Percentiles rank a stretch among this genome's conserved stretches.
Conservation (phyloP, 306 rosid species). For the Ochetophila trinervis region DNA sequence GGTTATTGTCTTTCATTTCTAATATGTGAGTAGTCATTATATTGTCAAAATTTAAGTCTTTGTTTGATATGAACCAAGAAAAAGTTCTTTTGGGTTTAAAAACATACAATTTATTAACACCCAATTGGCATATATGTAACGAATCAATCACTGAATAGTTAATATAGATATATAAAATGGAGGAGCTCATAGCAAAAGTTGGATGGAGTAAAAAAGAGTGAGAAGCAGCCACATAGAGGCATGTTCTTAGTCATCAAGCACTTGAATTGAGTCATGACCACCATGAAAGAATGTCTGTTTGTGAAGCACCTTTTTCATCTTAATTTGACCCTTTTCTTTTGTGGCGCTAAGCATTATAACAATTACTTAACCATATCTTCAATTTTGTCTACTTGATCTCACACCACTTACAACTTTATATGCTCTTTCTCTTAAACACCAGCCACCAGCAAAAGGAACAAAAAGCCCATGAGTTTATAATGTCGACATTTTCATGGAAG, state of each 20-base stretch:
- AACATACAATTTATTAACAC: too few species aligned
- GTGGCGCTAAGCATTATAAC: too few species aligned
- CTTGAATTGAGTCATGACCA: slow-evolving; percentile 1
- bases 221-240: background rate
- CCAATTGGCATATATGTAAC: too few species aligned
- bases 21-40: too few species aligned
- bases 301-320: too few species aligned
- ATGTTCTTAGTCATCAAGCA: slow-evolving; percentile 22
- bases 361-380: too few species aligned
- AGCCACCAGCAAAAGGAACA: background rate
- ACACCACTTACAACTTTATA: background rate
- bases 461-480: slow-evolving; percentile 3
- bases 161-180: background rate
- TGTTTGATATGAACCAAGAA: too few species aligned
- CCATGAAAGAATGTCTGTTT: background rate
- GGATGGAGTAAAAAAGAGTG: background rate
- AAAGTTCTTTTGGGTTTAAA: too few species aligned
- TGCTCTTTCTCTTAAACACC: background rate
- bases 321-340: too few species aligned
- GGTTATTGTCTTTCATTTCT: too few species aligned
- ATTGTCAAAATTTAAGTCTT: too few species aligned
- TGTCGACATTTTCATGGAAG: slow-evolving; percentile 16
- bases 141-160: too few species aligned
- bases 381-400: background rate
- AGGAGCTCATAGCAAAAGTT: background rate